Conservation (phyloP, 805 yeast genomes). For the Phaffomyces thermotolerans region DNA sequence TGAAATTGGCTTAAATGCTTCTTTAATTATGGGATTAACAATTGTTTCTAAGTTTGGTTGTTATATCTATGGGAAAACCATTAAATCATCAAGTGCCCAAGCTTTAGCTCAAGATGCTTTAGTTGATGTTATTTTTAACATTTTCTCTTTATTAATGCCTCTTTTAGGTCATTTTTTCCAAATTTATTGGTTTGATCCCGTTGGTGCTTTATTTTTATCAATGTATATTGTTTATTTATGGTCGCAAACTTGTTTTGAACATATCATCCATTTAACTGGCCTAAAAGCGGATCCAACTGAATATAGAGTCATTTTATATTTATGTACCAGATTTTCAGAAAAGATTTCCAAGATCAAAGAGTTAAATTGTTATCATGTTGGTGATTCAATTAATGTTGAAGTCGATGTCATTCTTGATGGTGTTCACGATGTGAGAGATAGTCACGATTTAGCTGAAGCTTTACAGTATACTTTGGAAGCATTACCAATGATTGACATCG, state of each 20-base stretch:
- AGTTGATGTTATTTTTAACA: constrained; percentile 70
- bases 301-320: constrained; percentile 57
- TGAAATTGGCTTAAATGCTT: constrained; percentile 41
- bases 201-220: constrained; percentile 62
- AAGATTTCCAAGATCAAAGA: constrained; percentile 57
- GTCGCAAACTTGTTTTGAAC: constrained; percentile 60
- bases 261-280: constrained; percentile 69
- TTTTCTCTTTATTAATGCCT: constrained; percentile 67
- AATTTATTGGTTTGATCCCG: constrained; percentile 68
- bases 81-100: constrained; percentile 60
- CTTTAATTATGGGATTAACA: constrained; percentile 55
- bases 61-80: constrained; percentile 54
- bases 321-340: constrained; percentile 63
- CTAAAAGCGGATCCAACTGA: constrained; percentile 58
- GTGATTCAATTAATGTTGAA: constrained; percentile 70
- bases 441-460: constrained; percentile 77
- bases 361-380: constrained; percentile 69
- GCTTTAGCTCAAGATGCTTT: constrained; percentile 79
- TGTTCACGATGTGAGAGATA: constrained; percentile 48
- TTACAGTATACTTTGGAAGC: constrained; percentile 76
- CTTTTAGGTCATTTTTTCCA: constrained; percentile 43
- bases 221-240: constrained; percentile 57
- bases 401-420: constrained; percentile 60
- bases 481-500: constrained; percentile 65
- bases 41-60: constrained; percentile 53